phyloP scores from a whole-genome alignment of 495 filamentous ascomycete genomes.

The Podospora conica region DNA sequence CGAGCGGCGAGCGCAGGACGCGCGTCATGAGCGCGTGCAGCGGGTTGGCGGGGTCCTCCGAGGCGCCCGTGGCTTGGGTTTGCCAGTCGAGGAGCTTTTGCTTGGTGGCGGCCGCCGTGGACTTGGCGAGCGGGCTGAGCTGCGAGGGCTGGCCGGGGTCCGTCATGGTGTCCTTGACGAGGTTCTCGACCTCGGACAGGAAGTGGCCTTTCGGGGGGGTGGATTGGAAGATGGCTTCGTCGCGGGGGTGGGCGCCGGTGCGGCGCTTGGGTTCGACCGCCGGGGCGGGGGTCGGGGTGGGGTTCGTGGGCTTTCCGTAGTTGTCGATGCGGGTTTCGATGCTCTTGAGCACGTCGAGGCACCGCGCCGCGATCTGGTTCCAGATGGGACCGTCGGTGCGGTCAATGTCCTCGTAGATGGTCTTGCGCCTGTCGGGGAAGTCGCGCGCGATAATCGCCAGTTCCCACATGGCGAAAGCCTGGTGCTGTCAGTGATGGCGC shows the following conservation, averaged over 20 bases:
- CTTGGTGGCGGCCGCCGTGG: not conserved
- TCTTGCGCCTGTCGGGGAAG: conserved; percentile 64
- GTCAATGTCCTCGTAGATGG: conserved; percentile 85
- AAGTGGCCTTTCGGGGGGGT: conserved; percentile 44
- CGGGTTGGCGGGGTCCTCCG: conserved; percentile 34
- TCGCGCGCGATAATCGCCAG: conserved; percentile 69
- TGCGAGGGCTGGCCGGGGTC: conserved; percentile 51
- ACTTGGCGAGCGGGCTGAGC: conserved; percentile 36
- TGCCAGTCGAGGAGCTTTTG: conserved; percentile 27
- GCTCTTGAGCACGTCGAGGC: conserved; percentile 58
- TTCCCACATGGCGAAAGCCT: conserved; percentile 89
- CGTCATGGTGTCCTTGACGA: conserved; percentile 49
- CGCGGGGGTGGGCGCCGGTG: conserved; percentile 45
- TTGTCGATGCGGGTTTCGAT: conserved; percentile 59
- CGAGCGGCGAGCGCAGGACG: conserved; percentile 50
- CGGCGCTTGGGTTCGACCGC: conserved; percentile 23
- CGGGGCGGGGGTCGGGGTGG: conserved; percentile 24
- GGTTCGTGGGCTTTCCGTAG: conserved; percentile 42
- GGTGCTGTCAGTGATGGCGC: conserved; percentile 21
- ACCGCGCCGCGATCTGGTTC: conserved; percentile 66
- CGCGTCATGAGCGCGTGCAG: conserved; percentile 25
- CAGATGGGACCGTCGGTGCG: conserved; percentile 71
- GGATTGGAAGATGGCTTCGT: conserved; percentile 53
- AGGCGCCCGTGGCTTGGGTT: conserved; percentile 32
- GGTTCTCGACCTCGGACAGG: conserved; percentile 45